Evolutionary conservation across 1,139 yeast genomes (phyloP).

Genomic region (Sugiyamaella paludigena): DNA sequence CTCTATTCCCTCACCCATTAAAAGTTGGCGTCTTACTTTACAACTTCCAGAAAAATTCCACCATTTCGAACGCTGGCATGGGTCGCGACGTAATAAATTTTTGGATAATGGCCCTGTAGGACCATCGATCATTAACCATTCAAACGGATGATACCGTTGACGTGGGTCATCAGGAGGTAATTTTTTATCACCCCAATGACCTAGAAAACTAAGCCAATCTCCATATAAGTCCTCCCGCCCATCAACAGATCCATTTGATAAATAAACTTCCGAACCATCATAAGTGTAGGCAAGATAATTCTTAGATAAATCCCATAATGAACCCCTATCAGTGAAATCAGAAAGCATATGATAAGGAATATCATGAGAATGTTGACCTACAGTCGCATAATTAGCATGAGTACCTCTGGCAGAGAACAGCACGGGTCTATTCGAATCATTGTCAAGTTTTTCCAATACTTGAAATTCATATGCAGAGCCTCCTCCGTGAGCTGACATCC

Average conservation of each 20-base stretch:
- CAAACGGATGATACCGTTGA: conserved; percentile 84
- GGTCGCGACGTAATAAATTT: conserved; percentile 61
- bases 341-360: conserved; percentile 85
- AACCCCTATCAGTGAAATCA: conserved; percentile 93
- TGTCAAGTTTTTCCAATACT: conserved; percentile 67
- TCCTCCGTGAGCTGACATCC: conserved; percentile 99
- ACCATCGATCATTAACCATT: conserved; percentile 86
- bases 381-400: conserved; percentile 95
- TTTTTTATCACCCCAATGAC: conserved; percentile 89
- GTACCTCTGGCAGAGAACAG: conserved; percentile 93
- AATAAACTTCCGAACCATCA: conserved; percentile 52
- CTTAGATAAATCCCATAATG: conserved; percentile 87
- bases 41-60: conserved; percentile 75
- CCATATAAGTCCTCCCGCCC: conserved; percentile 66
- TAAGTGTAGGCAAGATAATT: conserved; percentile 79
- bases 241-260: conserved; percentile 45
- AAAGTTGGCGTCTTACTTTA: conserved; percentile 66
- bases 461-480: conserved; percentile 84
- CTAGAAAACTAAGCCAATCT: conserved; percentile 75
- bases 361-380: conserved; percentile 95
- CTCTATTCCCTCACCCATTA: conserved; percentile 86
- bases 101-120: conserved; percentile 87
- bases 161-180: conserved; percentile 66
- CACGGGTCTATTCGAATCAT: conserved; percentile 55
- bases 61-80: conserved; percentile 88